phyloP scores from a whole-genome alignment of 1,284 basidiomycete genomes.

The Ceratobasidium sp. region DNA sequence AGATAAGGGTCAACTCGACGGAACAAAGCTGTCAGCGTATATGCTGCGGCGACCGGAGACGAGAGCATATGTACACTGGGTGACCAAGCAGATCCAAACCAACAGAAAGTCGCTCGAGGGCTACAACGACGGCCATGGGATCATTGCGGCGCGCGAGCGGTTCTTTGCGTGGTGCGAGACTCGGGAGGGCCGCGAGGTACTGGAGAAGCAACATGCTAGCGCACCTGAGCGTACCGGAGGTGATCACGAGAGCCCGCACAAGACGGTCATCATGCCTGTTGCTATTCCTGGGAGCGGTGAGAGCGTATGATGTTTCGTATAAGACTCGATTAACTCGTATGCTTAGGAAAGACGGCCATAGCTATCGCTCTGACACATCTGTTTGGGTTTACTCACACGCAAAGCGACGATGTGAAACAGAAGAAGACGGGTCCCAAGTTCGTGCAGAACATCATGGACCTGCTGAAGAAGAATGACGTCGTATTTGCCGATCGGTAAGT shows the following conservation, averaged over 20 bases:
- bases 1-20: slow-evolving; percentile 56
- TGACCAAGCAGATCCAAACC: slow-evolving; percentile 59
- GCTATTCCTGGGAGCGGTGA: slow-evolving; percentile 93
- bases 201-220: slow-evolving; percentile 50
- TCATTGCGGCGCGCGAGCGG: slow-evolving; percentile 85
- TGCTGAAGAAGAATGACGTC: slow-evolving; percentile 76
- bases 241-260: slow-evolving; percentile 67
- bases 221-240: slow-evolving; percentile 40
- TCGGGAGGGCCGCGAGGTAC: slow-evolving; percentile 62
- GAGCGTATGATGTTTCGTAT: slow-evolving; percentile 54
- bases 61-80: slow-evolving; percentile 76
- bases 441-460: slow-evolving; percentile 77
- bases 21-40: slow-evolving; percentile 66
- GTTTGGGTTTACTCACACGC: slow-evolving; percentile 89
- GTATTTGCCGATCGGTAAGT: slow-evolving; percentile 81
- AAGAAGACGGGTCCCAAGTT: slow-evolving; percentile 88
- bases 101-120: slow-evolving; percentile 42
- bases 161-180: slow-evolving; percentile 81
- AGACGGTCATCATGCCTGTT: slow-evolving; percentile 89
- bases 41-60: slow-evolving; percentile 80
- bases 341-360: slow-evolving; percentile 88
- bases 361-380: slow-evolving; percentile 83
- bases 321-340: neutral
- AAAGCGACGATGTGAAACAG: slow-evolving; percentile 89
- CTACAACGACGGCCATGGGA: slow-evolving; percentile 66